Evolutionary conservation across 495 filamentous ascomycete species (phyloP), one percentile per base, ranked within the genome.

Genomic region (Xylaria grammica): DNA sequence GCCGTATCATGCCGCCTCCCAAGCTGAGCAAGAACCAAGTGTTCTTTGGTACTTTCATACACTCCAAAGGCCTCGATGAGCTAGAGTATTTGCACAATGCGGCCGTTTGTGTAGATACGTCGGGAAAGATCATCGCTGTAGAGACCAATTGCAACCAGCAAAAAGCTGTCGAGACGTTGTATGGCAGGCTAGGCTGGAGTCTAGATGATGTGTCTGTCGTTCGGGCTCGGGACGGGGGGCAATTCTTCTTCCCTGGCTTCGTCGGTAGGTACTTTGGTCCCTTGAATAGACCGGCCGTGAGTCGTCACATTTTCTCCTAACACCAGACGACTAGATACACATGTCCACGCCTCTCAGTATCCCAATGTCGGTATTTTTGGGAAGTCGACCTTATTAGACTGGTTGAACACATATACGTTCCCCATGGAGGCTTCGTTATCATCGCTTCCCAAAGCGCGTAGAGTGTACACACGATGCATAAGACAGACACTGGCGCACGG

Each of bases 161-260:
- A n/a, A 67, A 64, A 45, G 73, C 70, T 3, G 45, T 67, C 52
- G 63, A 63, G 29, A 65, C 57, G 2, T 32, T 79, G 26, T 52
- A 74, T 22, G 62, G 65, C 32, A 62, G 65, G 38, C 68, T 82
- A 19, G 77, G 73, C 20, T 83, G 80, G 79, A 36, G 62, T 8
- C 26, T 48, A 2, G 70, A 69, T 2, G 78, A 75, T n/a, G 79
- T 81, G 20, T 65, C 76, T 13, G 72, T 78, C 17, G 70, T 82
- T 9, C 64, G 76, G 20, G 38, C 65, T 55, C 29, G 42, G 62
- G 76, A 80, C 51, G 81, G 79, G 9, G 80, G 89, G 61, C 97
- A 97, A 76, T 97, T 94, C 79, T 97, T 93, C 80, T 97, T 97
- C 69, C 94, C 94, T 0, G 94, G 94, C 15, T 96, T 98, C 73